A percentile compares a stretch with the other conserved stretches of the same genome.
Conservation (phyloP, 164 flowering plant genomes). For the Dillenia suffruticosa region DNA sequence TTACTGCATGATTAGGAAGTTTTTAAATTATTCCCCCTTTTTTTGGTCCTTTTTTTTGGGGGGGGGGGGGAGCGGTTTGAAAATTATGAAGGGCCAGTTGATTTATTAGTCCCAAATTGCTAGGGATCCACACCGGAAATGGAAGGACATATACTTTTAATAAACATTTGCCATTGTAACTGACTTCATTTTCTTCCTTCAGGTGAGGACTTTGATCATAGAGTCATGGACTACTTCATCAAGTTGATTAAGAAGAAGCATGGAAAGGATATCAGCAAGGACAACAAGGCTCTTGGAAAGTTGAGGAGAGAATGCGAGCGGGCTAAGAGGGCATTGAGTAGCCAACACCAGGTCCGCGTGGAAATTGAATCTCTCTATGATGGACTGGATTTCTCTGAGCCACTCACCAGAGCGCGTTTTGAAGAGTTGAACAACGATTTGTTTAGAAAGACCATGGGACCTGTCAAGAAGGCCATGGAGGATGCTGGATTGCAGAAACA, state of each 20-base stretch:
- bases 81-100: too few species aligned
- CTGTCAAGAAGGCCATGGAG: constrained; percentile 40
- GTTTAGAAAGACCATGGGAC: constrained; percentile 27
- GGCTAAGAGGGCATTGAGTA: constrained; percentile 33
- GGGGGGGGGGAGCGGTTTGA: too few species aligned
- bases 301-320: constrained; percentile 30
- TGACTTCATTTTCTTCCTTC: neutral
- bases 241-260: constrained; percentile 32
- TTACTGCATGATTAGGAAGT: too few species aligned
- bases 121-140: too few species aligned
- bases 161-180: too few species aligned
- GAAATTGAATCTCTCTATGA: constrained; percentile 30
- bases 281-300: constrained; percentile 32
- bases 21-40: too few species aligned
- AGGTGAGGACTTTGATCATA: constrained; percentile 29
- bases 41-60: too few species aligned
- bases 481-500: constrained; percentile 41
- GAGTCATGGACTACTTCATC: constrained; percentile 28
- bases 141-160: too few species aligned
- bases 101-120: too few species aligned
- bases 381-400: constrained; percentile 31
- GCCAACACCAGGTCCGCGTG: constrained; percentile 31
- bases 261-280: constrained; percentile 30
- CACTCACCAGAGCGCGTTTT: constrained; percentile 26
- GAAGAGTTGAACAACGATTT: constrained; percentile 29